Base-by-base conservation (phyloP, 306 rosid genomes). In the Prosopis cineraria region DNA sequence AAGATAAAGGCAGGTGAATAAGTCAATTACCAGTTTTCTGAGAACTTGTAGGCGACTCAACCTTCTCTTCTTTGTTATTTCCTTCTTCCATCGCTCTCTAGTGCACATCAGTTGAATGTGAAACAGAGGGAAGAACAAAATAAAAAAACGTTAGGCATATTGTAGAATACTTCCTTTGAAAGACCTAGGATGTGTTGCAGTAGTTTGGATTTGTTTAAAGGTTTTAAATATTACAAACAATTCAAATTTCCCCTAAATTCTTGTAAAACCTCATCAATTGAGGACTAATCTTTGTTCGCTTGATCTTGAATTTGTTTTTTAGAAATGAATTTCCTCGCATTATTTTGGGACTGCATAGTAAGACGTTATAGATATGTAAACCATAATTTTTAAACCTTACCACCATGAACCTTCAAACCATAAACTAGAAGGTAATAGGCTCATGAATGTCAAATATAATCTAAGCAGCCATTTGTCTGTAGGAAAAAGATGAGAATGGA, bases 41-140 rank as follows among this genome's bases (percentile, higher is more conserved):
- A 74, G 96, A 90, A 85, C 78, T 83, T 80, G 90, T 68, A 13
- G 93, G 91, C 24, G 93, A 92, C 27, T 72, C 76, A 44, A 24
- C 14, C 69, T 52, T 55, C 25, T 27, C 65, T 11, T 25, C 63
- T 48, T 65, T 72, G 74, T 52, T 82, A 36, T 74, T 80, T 43
- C 84, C 73, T 44, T 41, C 79, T 29, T 81, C 91, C 22, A 59
- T 68, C 45, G 33, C 68, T 24, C 66, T 7, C 53, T 37, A n/a
- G 0, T 11, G 47, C 29, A 2, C 2, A 9, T 10, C 5, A 64
- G 4, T 17, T 1, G 17, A 48, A 56, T 6, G 25, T 55, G 31
- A 11, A 16, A 36, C 29, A 7, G 22, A 62, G 41, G 4, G 24
- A 8, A 31, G 39, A 2, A 31, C 14, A 22, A 31, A 62, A 31